phyloP scores from a whole-genome alignment of 2,329 filamentous ascomycete species.

The Fusarium tupiense region DNA sequence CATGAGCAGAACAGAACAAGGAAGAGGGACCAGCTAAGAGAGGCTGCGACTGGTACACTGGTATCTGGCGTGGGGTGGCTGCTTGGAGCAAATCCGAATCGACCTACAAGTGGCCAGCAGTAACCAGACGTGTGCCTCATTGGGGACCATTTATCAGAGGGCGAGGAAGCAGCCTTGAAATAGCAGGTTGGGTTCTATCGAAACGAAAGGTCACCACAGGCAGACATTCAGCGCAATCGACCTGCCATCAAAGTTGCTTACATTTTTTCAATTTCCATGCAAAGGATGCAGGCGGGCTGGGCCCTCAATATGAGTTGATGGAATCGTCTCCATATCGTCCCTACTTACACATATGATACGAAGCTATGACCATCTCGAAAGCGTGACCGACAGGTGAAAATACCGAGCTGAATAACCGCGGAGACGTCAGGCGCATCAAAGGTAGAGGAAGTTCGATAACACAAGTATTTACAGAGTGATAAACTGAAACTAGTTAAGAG shows the following conservation, averaged over 20 bases:
- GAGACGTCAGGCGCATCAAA: background rate
- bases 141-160: background rate
- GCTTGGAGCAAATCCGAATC: constrained; percentile 62
- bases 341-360: background rate
- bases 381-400: background rate
- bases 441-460: background rate
- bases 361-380: background rate
- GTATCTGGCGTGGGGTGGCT: constrained; percentile 75
- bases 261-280: background rate
- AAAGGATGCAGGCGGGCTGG: background rate
- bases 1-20: constrained; percentile 58
- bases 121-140: background rate
- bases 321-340: background rate
- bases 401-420: background rate
- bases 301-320: background rate
- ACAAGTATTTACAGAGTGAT: background rate
- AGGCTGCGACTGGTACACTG: constrained; percentile 73
- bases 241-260: background rate
- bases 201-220: background rate
- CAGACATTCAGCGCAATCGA: background rate
- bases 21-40: constrained; percentile 77
- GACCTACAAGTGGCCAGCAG: constrained; percentile 25
- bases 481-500: background rate
- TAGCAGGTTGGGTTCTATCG: background rate
- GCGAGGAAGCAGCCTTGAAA: background rate